These are phyloP conservation scores for Strobilomyces dryophilus DNA, from an alignment of 768 basidiomycete species.

Conservation along the genomic window DNA sequence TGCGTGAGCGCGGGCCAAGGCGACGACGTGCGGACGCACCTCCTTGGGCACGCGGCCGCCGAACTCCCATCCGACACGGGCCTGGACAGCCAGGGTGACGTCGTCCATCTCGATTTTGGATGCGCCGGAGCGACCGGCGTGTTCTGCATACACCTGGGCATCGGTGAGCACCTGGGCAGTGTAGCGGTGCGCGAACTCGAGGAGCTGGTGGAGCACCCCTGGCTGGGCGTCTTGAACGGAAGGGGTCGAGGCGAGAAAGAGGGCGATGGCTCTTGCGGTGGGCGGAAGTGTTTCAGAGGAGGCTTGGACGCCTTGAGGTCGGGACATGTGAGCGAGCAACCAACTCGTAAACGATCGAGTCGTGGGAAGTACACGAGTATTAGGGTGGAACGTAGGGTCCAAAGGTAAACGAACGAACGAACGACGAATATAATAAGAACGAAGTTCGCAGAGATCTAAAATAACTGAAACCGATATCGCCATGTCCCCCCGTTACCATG, in stretches of 20 bases:
- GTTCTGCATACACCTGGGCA: conserved; percentile 83
- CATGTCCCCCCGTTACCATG: not conserved
- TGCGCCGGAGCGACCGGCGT: conserved; percentile 63
- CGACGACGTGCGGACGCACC: conserved; percentile 38
- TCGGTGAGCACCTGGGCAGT: conserved; percentile 80
- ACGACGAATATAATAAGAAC: conserved; percentile 12
- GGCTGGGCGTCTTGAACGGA: conserved; percentile 85
- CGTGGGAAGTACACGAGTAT: conserved; percentile 5
- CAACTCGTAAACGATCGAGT: not conserved
- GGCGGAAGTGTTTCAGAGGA: conserved; percentile 68
- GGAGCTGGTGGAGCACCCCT: conserved; percentile 79
- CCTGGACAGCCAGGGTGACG: conserved; percentile 75
- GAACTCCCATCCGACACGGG: conserved; percentile 90
- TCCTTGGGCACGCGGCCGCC: conserved; percentile 87
- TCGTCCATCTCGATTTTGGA: conserved; percentile 80
- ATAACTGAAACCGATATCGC: conserved; percentile 21
- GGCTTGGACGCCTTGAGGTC: conserved; percentile 29
- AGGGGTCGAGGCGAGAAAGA: conserved; percentile 78
- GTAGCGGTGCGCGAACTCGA: conserved; percentile 84
- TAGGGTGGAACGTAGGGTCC: conserved; percentile 8
- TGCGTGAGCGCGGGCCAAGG: not conserved
- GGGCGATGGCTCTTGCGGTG: conserved; percentile 80
- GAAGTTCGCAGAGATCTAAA: conserved; percentile 26
- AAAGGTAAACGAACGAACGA: not conserved
- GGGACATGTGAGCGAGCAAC: conserved; percentile 33